phyloP scores from a whole-genome alignment of 371 early-diverging fungal genomes.

The Mortierella sp. region DNA sequence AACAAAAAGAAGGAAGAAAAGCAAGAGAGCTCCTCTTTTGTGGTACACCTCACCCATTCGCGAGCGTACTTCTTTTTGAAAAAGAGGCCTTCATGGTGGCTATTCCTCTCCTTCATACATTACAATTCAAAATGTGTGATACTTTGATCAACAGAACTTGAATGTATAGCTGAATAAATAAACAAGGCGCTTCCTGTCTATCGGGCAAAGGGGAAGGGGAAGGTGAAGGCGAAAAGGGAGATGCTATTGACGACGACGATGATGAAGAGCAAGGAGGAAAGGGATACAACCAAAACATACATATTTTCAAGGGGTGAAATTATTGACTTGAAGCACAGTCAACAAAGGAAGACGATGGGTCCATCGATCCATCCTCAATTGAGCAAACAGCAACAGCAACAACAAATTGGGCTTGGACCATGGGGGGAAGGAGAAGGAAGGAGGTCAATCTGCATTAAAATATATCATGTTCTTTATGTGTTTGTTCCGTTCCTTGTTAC shows the following conservation, averaged over 20 bases:
- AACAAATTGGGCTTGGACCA: conserved; percentile 6
- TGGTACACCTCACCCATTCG: neutral
- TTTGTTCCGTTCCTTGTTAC: neutral
- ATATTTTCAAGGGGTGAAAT: neutral
- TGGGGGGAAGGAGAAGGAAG: neutral
- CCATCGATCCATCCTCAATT: neutral
- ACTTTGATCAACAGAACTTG: neutral
- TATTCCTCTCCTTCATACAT: neutral
- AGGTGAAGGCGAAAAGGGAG: neutral
- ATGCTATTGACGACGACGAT: neutral
- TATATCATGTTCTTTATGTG: neutral
- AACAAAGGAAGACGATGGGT: neutral
- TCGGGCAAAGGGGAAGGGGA: neutral
- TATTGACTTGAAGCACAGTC: neutral
- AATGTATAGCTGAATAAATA: neutral
- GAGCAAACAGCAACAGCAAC: neutral
- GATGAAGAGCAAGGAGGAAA: neutral
- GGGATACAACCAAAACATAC: neutral
- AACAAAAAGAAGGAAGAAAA: neutral
- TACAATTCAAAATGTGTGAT: neutral
- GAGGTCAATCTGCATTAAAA: neutral
- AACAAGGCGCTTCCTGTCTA: neutral
- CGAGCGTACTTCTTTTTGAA: neutral
- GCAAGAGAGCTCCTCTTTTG: neutral
- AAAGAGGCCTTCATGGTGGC: neutral